These are phyloP conservation scores for Fragaria ananassa DNA, from an alignment of 306 rosid genomes.

Conservation along the genomic window DNA sequence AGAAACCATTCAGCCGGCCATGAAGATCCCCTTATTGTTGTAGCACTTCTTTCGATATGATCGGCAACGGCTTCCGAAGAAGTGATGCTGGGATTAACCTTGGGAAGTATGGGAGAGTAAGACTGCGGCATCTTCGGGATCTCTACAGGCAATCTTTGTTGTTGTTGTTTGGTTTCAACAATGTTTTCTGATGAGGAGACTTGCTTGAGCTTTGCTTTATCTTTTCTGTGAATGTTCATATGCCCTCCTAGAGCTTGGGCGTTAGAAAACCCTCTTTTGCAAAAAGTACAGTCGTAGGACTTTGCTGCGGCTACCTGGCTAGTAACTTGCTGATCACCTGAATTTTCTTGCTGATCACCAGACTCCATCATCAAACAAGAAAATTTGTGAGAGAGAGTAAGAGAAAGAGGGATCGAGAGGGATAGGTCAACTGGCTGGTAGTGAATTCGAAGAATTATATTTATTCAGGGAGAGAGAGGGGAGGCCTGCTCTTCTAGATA, in stretches of 20 bases:
- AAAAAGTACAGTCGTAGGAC: slow-evolving; percentile 72
- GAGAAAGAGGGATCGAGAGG: neutral
- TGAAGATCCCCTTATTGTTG: neutral
- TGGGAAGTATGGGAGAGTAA: slow-evolving; percentile 1
- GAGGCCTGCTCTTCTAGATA: slow-evolving; percentile 22
- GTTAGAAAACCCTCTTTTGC: slow-evolving; percentile 83
- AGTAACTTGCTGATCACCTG: slow-evolving; percentile 24
- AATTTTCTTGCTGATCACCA: slow-evolving; percentile 20
- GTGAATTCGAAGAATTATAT: slow-evolving; percentile 11
- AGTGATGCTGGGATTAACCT: neutral
- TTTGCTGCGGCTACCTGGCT: slow-evolving; percentile 19
- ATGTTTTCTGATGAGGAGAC: neutral
- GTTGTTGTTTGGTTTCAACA: slow-evolving; percentile 4
- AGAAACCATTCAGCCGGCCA: slow-evolving; percentile 16
- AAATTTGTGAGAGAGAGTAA: neutral
- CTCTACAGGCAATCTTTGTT: slow-evolving; percentile 11
- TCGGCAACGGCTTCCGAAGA: neutral
- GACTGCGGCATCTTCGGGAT: slow-evolving; percentile 29
- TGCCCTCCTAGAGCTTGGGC: slow-evolving; percentile 95
- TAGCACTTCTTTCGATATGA: neutral
- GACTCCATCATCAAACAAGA: slow-evolving; percentile 14
- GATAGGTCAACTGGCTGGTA: slow-evolving; percentile 19
- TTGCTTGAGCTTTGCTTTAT: slow-evolving; percentile 72
- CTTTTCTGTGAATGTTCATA: slow-evolving; percentile 84
- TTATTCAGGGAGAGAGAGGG: slow-evolving; percentile 6